Percentiles rank a stretch among this genome's conserved stretches.
Evolutionary conservation across 768 basidiomycete species (phyloP).

Genomic region (Leccinum rimulosum): DNA sequence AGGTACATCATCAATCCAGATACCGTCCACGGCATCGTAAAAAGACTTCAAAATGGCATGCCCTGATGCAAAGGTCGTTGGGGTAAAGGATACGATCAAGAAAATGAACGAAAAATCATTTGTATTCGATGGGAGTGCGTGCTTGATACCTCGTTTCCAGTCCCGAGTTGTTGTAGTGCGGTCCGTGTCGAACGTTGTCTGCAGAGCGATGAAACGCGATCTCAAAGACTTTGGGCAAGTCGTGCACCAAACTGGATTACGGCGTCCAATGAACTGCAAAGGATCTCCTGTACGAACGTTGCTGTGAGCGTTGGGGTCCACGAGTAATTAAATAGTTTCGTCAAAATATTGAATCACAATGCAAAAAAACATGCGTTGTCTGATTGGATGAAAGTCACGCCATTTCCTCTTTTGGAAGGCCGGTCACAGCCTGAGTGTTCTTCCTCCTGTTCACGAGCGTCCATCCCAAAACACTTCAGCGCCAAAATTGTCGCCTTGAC

Average conservation of each 20-base stretch:
- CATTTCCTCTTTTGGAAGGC: too few relatives aligned
- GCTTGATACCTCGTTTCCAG: neutral
- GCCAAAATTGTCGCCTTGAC: neutral
- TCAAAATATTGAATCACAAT: too few relatives aligned
- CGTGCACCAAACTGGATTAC: too few relatives aligned
- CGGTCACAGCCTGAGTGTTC: too few relatives aligned
- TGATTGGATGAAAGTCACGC: too few relatives aligned
- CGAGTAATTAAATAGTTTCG: too few relatives aligned
- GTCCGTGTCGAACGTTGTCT: neutral
- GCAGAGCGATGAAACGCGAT: conserved; percentile 57
- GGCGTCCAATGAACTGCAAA: too few relatives aligned
- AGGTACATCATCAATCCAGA: conserved; percentile 63
- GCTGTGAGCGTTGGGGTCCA: too few relatives aligned
- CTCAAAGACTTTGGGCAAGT: too few relatives aligned
- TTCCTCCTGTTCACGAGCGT: neutral
- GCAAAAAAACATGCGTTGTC: too few relatives aligned
- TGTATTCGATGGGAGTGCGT: conserved; percentile 62
- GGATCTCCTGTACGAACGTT: too few relatives aligned
- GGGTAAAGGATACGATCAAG: conserved; percentile 52
- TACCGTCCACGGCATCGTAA: neutral
- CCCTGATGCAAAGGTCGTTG: conserved; percentile 68
- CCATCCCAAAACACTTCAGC: neutral
- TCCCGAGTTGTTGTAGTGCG: neutral
- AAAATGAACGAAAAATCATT: conserved; percentile 53
- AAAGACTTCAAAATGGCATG: conserved; percentile 58